phyloP scores from a whole-genome alignment of 1,139 yeast species.

The Scheffersomyces cryptocercus region DNA sequence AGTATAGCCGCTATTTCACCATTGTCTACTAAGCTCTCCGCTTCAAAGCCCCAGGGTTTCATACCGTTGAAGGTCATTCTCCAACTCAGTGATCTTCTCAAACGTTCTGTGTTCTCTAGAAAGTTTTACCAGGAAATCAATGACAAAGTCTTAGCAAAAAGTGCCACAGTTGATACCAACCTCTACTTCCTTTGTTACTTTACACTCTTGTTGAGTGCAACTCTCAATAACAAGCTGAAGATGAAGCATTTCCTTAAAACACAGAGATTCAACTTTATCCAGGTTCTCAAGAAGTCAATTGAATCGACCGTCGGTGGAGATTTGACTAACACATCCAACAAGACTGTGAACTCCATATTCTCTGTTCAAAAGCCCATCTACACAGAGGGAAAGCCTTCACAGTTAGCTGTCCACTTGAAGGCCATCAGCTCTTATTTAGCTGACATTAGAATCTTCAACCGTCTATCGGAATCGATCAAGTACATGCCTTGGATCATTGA shows the following conservation, averaged over 20 bases:
- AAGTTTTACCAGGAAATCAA: constrained; percentile 46
- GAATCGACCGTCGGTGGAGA: constrained; percentile 14
- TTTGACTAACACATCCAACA: constrained; percentile 17
- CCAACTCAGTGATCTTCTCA: constrained; percentile 18
- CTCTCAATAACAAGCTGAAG: constrained; percentile 39
- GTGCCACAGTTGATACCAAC: constrained; percentile 41
- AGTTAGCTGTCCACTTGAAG: constrained; percentile 41
- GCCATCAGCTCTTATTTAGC: constrained; percentile 48
- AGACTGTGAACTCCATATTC: constrained; percentile 8
- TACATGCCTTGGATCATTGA: constrained; percentile 52
- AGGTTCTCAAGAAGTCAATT: constrained; percentile 15
- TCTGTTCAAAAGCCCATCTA: constrained; percentile 2
- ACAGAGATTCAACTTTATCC: constrained; percentile 27
- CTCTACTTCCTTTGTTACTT: constrained; percentile 48
- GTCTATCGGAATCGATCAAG: constrained; percentile 53
- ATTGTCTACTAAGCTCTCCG: constrained; percentile 2
- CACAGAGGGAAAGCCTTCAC: constrained; percentile 15
- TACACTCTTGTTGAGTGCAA: constrained; percentile 40
- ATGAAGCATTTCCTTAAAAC: constrained; percentile 31
- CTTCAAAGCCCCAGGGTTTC: background rate
- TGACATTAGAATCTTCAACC: constrained; percentile 54
- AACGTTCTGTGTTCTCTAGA: constrained; percentile 27
- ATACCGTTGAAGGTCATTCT: constrained; percentile 18
- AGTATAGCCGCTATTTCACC: constrained; percentile 9
- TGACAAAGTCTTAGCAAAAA: constrained; percentile 38